Percentiles rank a stretch among this genome's conserved stretches.
Evolutionary conservation across 129 eudicot species (phyloP).

Genomic region (Lonicera japonica): DNA sequence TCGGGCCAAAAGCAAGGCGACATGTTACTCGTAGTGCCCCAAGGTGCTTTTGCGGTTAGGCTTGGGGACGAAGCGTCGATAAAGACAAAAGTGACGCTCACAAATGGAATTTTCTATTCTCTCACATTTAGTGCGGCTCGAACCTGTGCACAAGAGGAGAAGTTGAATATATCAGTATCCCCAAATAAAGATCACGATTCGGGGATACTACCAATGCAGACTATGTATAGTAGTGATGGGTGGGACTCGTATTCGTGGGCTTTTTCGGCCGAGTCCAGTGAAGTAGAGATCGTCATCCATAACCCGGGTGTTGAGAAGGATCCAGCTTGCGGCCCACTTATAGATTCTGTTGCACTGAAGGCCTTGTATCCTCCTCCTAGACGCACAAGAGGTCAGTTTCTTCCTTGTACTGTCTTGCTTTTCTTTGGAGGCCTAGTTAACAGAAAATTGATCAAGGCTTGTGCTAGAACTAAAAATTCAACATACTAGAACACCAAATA

Average conservation of each 20-base stretch:
- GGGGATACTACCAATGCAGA: slow-evolving; percentile 75
- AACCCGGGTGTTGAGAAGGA: slow-evolving; percentile 62
- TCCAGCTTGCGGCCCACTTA: slow-evolving; percentile 76
- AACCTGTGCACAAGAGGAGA: slow-evolving; percentile 77
- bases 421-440: not conserved
- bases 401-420: not conserved
- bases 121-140: slow-evolving; percentile 61
- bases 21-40: slow-evolving; percentile 72
- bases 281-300: slow-evolving; percentile 55
- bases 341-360: slow-evolving; percentile 71
- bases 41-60: slow-evolving; percentile 56
- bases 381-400: slow-evolving; percentile 36
- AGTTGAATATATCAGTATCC: slow-evolving; percentile 51
- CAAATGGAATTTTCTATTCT: slow-evolving; percentile 49
- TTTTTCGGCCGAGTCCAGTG: slow-evolving; percentile 44
- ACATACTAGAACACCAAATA: too few relatives aligned
- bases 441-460: too few relatives aligned
- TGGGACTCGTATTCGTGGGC: slow-evolving; percentile 79
- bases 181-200: slow-evolving; percentile 42
- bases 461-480: too few relatives aligned
- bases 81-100: slow-evolving; percentile 44
- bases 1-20: slow-evolving; percentile 73
- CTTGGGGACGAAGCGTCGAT: slow-evolving; percentile 71
- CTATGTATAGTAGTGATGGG: slow-evolving; percentile 66
- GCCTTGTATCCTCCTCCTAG: slow-evolving; percentile 35